Percentiles rank a stretch among this genome's conserved stretches.
Evolutionary conservation across 1,139 yeast genomes (phyloP).

Genomic region (Candida labiduridarum): DNA sequence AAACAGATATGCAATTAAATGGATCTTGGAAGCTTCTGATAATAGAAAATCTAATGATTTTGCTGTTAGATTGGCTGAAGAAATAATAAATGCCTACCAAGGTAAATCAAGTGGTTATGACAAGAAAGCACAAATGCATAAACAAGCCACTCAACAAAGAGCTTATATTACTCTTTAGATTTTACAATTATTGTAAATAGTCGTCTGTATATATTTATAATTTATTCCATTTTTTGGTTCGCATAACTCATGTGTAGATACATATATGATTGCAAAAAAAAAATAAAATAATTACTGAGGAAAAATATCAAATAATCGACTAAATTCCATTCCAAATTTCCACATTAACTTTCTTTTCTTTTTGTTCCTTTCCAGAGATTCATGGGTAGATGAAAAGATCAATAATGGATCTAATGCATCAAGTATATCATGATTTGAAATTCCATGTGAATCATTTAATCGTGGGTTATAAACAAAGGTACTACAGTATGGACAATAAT

Average conservation of each 20-base stretch:
- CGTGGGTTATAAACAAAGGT: conserved; percentile 42
- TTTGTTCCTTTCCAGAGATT: not conserved
- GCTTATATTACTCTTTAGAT: conserved; percentile 51
- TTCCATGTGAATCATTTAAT: conserved; percentile 32
- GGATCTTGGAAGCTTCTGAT: conserved; percentile 86
- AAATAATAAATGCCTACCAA: conserved; percentile 71
- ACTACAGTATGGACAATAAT: conserved; percentile 41
- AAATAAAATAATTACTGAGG: not conserved
- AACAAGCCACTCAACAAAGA: conserved; percentile 81
- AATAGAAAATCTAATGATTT: conserved; percentile 80
- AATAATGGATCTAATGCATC: conserved; percentile 10
- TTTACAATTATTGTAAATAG: not conserved
- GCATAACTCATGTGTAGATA: not conserved
- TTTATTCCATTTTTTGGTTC: not conserved
- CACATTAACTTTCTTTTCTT: not conserved
- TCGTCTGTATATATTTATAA: not conserved
- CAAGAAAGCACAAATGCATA: conserved; percentile 81
- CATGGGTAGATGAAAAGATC: not conserved
- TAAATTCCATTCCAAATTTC: not conserved
- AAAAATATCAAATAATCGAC: not conserved
- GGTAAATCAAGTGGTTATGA: conserved; percentile 87
- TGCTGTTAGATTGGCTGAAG: conserved; percentile 89
- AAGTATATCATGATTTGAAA: conserved; percentile 23
- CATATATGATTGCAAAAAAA: conserved; percentile 3
- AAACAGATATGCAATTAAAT: conserved; percentile 79